phyloP scores from a whole-genome alignment of 257 asterid genomes.

The Lycium barbarum region DNA sequence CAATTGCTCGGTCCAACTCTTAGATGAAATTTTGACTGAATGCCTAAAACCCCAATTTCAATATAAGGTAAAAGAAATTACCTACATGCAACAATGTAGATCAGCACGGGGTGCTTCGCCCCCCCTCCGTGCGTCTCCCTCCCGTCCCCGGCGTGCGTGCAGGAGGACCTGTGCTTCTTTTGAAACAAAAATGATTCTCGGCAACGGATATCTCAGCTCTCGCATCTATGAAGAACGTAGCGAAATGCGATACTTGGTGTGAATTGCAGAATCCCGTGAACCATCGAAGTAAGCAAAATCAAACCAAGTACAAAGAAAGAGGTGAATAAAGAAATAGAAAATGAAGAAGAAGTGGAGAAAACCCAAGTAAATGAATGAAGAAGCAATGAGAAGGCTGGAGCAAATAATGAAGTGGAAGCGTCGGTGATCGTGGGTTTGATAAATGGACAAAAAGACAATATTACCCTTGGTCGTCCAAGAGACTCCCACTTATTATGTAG shows the following conservation, averaged over 20 bases:
- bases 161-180: too few relatives aligned
- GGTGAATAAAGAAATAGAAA: background rate
- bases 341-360: background rate
- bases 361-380: background rate
- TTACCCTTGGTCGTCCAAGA: background rate
- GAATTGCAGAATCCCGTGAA: conserved; percentile 78
- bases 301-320: background rate
- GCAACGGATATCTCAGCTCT: conserved; percentile 37
- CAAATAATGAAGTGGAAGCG: background rate
- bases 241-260: conserved; percentile 62
- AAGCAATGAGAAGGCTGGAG: background rate
- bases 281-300: conserved; percentile 46
- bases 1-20: too few relatives aligned
- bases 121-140: too few relatives aligned
- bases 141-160: too few relatives aligned
- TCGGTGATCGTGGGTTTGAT: background rate
- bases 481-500: background rate
- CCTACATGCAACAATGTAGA: too few relatives aligned
- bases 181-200: conserved; percentile 47
- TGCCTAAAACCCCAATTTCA: too few relatives aligned
- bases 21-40: too few relatives aligned
- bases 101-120: too few relatives aligned
- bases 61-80: too few relatives aligned
- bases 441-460: background rate
- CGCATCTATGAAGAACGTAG: conserved; percentile 61